Percentiles rank a stretch among this genome's conserved stretches.
phyloP scores from a whole-genome alignment of 768 basidiomycete species.

The Mycena albidolilacea region DNA sequence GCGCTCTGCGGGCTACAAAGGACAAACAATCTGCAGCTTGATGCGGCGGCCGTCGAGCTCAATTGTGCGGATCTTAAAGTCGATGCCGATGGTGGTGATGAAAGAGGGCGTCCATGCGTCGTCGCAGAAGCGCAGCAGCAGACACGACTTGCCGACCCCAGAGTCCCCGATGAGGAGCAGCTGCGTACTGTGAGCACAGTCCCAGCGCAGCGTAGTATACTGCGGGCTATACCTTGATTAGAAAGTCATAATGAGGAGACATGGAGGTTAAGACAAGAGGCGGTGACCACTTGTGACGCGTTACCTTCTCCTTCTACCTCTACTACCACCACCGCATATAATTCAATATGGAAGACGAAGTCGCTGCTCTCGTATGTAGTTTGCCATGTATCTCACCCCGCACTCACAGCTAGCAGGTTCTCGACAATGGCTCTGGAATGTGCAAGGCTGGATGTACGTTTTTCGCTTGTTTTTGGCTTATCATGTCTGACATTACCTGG shows the following conservation, averaged over 20 bases:
- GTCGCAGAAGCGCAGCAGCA: constrained; percentile 82
- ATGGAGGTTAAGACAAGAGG: constrained; percentile 29
- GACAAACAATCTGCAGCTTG: constrained; percentile 95
- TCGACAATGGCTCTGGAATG: constrained; percentile 98
- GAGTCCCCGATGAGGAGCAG: constrained; percentile 96
- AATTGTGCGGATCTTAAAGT: constrained; percentile 99
- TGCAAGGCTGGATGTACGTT: constrained; percentile 98
- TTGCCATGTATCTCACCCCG: constrained; percentile 10
- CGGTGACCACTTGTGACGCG: constrained; percentile 11
- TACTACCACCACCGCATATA: constrained; percentile 18
- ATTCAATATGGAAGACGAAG: constrained; percentile 73
- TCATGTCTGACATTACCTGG: constrained; percentile 40
- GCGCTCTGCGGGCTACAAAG: constrained; percentile 10
- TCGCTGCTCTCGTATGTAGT: constrained; percentile 66
- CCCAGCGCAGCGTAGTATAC: background rate
- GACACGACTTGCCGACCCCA: constrained; percentile 97
- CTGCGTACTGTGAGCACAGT: constrained; percentile 24
- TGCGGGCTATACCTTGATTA: constrained; percentile 73
- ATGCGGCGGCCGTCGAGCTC: constrained; percentile 99
- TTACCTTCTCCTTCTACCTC: constrained; percentile 24
- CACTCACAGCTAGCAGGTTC: constrained; percentile 65
- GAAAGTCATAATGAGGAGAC: constrained; percentile 79
- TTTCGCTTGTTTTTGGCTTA: constrained; percentile 33
- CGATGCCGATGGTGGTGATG: constrained; percentile 74
- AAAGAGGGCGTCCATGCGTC: constrained; percentile 40